Evolutionary conservation across 768 basidiomycete genomes (phyloP), one percentile per base, ranked within the genome.

Genomic region (Termitomyces sp.): DNA sequence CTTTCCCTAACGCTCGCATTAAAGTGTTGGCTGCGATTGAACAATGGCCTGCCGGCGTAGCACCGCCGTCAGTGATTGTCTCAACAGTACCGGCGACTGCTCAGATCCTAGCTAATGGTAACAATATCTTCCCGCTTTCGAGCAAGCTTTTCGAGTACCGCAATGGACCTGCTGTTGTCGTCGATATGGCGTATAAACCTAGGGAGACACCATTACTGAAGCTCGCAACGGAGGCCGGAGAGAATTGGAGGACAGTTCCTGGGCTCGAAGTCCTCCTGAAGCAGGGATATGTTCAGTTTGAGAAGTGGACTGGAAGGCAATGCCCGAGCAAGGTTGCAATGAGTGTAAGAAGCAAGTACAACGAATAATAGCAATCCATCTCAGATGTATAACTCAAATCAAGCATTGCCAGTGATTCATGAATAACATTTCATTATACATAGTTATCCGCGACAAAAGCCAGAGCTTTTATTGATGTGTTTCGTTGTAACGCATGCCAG

Each of bases 131-230:
- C 17, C 69, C 74, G 37, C 75, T 95, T 12, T 79, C 89, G 3
- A 55, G 61, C 8, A 71, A 76, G 12, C 66, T 97, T 21, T 88
- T 93, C 61, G 68, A 72, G 2, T 79, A 80, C 59, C 70, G 67
- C 9, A 68, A 72, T 42, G 76, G 81, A 0, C 74, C 74, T 1
- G 75, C 77, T n/a, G 88, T 87, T 1, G 87, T 94, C 11, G 79
- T 98, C 11, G 97, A 99, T 63, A 90, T 97, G 88, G 94, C 95
- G 19, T 98, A 98, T 69, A 87, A 87, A 63, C 97, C 95, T 0
- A 82, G 86, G 3, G 79, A 84, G 62, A 98, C 96, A 14, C 87
- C 94, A 0, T 69, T 99, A 54, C 72, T 98, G 25, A 67, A 69
- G 52, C 70, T 96, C 14, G 94, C 92, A 4, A 76, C 79, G 62